Conservation (phyloP, 345 rosid species). For the Litchi chinensis region DNA sequence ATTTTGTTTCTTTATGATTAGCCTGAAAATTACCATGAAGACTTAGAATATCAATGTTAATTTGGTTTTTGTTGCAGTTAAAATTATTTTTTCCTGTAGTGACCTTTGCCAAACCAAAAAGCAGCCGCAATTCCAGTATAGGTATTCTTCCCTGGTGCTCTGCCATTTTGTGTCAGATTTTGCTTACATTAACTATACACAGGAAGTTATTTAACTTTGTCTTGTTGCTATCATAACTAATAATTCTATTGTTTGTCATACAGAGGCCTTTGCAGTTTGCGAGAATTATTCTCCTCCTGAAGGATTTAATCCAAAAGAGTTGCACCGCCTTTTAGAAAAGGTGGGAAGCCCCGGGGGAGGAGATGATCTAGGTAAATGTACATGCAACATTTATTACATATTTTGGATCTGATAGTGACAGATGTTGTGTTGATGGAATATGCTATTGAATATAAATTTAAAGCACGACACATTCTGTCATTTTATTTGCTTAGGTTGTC, state of each 20-base stretch:
- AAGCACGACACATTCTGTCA: neutral
- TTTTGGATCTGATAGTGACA: neutral
- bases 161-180: neutral
- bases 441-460: neutral
- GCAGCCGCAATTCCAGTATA: slow-evolving; percentile 99
- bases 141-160: slow-evolving; percentile 40
- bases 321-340: slow-evolving; percentile 80
- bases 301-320: slow-evolving; percentile 80
- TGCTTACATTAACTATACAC: neutral
- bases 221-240: slow-evolving; percentile 12
- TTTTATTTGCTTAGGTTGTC: neutral
- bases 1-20: neutral
- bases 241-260: slow-evolving; percentile 22
- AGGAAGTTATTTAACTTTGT: slow-evolving; percentile 17
- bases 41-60: neutral
- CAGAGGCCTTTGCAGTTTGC: slow-evolving; percentile 97
- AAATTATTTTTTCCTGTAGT: slow-evolving; percentile 88
- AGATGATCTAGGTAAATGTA: slow-evolving; percentile 69
- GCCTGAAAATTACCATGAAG: neutral
- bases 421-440: neutral
- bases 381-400: neutral
- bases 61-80: slow-evolving; percentile 53
- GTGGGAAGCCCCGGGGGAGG: slow-evolving; percentile 92
- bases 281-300: slow-evolving; percentile 92
- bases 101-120: slow-evolving; percentile 95